A percentile compares a stretch with the other conserved stretches of the same genome.
phyloP scores from a whole-genome alignment of 306 rosid genomes.

The Cicer bijugum region DNA sequence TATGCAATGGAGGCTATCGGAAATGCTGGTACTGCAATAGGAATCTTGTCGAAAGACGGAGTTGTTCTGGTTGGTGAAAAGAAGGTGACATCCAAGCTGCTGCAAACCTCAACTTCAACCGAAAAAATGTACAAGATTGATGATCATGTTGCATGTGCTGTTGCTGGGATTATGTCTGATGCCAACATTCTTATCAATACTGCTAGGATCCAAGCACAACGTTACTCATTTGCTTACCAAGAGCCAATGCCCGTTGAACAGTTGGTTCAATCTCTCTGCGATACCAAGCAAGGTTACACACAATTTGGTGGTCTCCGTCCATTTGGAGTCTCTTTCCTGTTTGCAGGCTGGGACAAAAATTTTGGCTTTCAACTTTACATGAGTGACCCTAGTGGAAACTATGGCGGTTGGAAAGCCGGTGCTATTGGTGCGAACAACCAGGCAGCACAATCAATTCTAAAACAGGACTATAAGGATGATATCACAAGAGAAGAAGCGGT shows the following conservation, averaged over 20 bases:
- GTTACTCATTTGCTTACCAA: conserved; percentile 54
- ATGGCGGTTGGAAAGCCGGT: conserved; percentile 65
- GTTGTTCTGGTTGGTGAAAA: conserved; percentile 61
- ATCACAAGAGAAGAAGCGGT: conserved; percentile 62
- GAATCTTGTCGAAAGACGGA: conserved; percentile 59
- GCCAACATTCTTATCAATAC: conserved; percentile 61
- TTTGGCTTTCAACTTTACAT: conserved; percentile 60
- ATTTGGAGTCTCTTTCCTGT: conserved; percentile 59
- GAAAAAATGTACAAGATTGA: conserved; percentile 64
- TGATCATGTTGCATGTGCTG: conserved; percentile 62
- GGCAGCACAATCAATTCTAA: conserved; percentile 61
- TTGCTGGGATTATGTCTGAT: conserved; percentile 61
- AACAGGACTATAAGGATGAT: conserved; percentile 62
- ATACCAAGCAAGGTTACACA: conserved; percentile 61
- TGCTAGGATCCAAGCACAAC: conserved; percentile 62
- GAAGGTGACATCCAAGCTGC: conserved; percentile 60
- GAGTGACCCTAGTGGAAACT: conserved; percentile 62
- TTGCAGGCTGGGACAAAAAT: conserved; percentile 63
- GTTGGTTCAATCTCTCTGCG: conserved; percentile 60
- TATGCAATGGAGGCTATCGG: conserved; percentile 66
- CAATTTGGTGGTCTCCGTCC: conserved; percentile 62
- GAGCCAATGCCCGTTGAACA: conserved; percentile 66
- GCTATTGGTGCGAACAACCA: conserved; percentile 63
- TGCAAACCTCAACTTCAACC: conserved; percentile 59
- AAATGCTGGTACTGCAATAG: conserved; percentile 62